These are phyloP conservation scores for Apiospora phragmitis DNA, from an alignment of 2,329 filamentous ascomycete genomes.

Conservation along the genomic window DNA sequence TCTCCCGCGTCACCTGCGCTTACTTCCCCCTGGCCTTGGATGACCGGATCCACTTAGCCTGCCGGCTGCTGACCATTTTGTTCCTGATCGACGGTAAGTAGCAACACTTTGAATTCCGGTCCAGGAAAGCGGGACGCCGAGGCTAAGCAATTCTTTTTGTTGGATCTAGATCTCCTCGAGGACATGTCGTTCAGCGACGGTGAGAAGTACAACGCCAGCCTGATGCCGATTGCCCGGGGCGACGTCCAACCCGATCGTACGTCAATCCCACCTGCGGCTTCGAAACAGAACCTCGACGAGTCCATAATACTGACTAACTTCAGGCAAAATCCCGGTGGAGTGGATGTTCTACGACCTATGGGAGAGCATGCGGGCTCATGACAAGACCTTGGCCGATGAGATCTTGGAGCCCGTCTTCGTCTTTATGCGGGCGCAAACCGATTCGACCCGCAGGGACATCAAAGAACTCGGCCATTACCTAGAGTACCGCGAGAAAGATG, in stretches of 20 bases:
- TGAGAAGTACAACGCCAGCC: slow-evolving; percentile 34
- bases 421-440: slow-evolving; percentile 40
- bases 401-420: slow-evolving; percentile 35
- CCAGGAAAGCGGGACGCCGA: too few species aligned
- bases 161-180: too few species aligned
- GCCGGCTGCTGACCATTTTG: slow-evolving; percentile 38
- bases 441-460: slow-evolving; percentile 20
- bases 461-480: slow-evolving; percentile 32
- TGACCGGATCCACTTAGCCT: slow-evolving; percentile 39
- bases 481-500: slow-evolving; percentile 35
- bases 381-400: slow-evolving; percentile 31
- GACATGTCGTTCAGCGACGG: slow-evolving; percentile 41
- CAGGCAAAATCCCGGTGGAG: too few species aligned
- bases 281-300: too few species aligned
- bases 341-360: slow-evolving; percentile 39
- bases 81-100: slow-evolving; percentile 47
- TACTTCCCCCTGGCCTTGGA: slow-evolving; percentile 38
- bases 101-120: too few species aligned
- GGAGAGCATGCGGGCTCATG: slow-evolving; percentile 35
- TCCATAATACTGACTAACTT: too few species aligned
- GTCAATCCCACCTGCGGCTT: too few species aligned
- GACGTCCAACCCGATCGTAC: slow-evolving; percentile 31
- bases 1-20: slow-evolving; percentile 36
- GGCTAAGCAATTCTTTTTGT: too few species aligned
- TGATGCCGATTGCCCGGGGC: slow-evolving; percentile 37